Percentiles rank a stretch among this genome's conserved stretches.
phyloP scores from a whole-genome alignment of 257 asterid genomes.

The Cinchona pubescens region DNA sequence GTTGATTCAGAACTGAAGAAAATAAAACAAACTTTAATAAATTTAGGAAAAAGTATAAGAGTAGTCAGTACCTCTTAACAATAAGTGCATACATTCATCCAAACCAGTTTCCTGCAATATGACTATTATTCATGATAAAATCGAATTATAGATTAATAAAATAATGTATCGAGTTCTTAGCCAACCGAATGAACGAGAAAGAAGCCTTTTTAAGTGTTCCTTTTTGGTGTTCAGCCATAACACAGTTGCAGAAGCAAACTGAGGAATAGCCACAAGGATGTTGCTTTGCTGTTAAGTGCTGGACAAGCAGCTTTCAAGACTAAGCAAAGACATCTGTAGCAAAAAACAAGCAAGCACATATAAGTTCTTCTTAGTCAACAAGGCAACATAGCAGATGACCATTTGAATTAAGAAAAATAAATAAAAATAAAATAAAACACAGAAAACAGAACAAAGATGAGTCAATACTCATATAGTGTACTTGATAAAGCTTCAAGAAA shows the following conservation, averaged over 20 bases:
- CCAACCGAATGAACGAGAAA: no score
- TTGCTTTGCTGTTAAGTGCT: slow-evolving; percentile 61
- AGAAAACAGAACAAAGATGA: background rate
- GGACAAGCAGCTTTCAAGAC: slow-evolving; percentile 48
- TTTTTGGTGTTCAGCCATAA: slow-evolving; percentile 13
- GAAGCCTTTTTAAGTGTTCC: no score
- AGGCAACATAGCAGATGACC: background rate
- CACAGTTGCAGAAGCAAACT: slow-evolving; percentile 55
- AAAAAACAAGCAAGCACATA: background rate
- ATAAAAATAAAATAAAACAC: no score
- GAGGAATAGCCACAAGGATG: slow-evolving; percentile 58
- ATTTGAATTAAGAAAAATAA: background rate
- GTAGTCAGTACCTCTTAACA: no score
- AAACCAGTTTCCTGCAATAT: slow-evolving; percentile 58
- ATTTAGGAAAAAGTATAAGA: no score
- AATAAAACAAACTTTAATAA: no score
- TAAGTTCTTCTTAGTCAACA: background rate
- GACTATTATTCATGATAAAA: slow-evolving; percentile 5
- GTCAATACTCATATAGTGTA: background rate
- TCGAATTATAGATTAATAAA: slow-evolving; percentile 14
- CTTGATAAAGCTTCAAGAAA: no score
- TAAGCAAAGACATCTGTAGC: slow-evolving; percentile 62
- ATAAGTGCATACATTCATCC: no score
- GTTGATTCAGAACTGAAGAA: no score
- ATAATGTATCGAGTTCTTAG: slow-evolving; percentile 1